Base-by-base conservation (phyloP, 257 asterid genomes). In the Nicotiana otophora region DNA sequence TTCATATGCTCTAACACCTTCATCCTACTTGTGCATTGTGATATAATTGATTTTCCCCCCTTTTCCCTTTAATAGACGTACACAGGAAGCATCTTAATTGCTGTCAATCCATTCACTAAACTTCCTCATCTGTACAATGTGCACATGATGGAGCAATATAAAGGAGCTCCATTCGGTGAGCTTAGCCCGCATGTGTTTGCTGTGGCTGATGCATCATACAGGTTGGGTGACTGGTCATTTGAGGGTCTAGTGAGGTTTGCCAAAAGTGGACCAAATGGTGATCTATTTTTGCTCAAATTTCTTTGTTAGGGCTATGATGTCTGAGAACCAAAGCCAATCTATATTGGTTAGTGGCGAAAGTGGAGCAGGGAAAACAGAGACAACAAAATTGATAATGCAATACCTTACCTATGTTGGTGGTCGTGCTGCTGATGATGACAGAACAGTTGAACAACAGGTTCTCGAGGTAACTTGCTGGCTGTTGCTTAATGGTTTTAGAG, bases 341-440 rank as follows among this genome's bases (percentile, higher is more conserved):
- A 94, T 96, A 86, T 95, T 96, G 84, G 99, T 96, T 79, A 96
- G 99, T 81, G 99, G 99, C 48, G 99, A 96, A 90, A 96, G 99
- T 87, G 99, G 99, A 82, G 99, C 99, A n/a, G 99, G 98, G 36
- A 96, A 96, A 89, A 96, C 98, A 5, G 98, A 96, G 91, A 96
- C 99, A 33, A 96, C 99, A 64, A 96, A 96, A 86, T 89, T 96
- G 91, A 93, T 96, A 74, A 96, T 96, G 99, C 98, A 95, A 69
- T 96, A 96, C 84, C 98, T 96, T 84, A 94, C 99, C 17, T 92
- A 89, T 89, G 98, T 96, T 83, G 99, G 99, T 86, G 99, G 98
- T 46, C 97, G 99, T 86, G 98, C 93, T 82, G 86, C 97, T 77
- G 82, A 81, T 70, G 98, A 92, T 85, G 96, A 92, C 65, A 88